phyloP scores from a whole-genome alignment of 139 green algal species.

The Coccomyxa sp. region DNA sequence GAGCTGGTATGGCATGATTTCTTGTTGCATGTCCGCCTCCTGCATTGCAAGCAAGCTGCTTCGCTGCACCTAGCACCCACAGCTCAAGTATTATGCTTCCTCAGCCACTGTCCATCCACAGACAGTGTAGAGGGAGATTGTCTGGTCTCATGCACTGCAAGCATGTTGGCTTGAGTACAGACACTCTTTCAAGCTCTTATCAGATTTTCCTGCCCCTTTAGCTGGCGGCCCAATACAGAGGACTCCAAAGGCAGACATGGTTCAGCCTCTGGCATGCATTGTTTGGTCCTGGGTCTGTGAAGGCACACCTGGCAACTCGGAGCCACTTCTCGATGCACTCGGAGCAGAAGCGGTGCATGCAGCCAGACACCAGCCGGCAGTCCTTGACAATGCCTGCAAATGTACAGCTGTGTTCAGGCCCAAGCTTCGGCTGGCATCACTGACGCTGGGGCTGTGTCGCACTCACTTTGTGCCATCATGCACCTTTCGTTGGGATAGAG shows the following conservation, averaged over 20 bases:
- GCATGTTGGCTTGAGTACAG: background rate
- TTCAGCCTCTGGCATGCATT: background rate
- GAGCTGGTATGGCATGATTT: background rate
- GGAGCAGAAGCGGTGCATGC: conserved; percentile 55
- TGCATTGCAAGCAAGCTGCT: background rate
- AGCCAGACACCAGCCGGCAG: conserved; percentile 29
- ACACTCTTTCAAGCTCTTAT: too few relatives aligned
- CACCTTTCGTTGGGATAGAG: background rate
- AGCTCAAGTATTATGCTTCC: background rate
- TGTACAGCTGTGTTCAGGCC: background rate
- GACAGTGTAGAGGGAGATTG: background rate
- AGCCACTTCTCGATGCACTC: conserved; percentile 49
- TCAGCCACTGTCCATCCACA: background rate
- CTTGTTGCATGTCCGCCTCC: background rate
- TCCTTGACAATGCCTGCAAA: conserved; percentile 35
- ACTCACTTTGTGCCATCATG: background rate
- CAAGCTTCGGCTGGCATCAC: background rate
- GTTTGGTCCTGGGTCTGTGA: background rate
- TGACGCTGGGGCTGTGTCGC: background rate
- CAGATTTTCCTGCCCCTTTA: too few relatives aligned
- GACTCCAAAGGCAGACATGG: background rate
- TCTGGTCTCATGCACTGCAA: too few relatives aligned
- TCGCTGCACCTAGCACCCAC: background rate
- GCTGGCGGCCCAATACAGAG: background rate
- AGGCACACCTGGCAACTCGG: conserved; percentile 23